phyloP scores from a whole-genome alignment of 345 rosid species.

The Cardamine chenopodiifolia region DNA sequence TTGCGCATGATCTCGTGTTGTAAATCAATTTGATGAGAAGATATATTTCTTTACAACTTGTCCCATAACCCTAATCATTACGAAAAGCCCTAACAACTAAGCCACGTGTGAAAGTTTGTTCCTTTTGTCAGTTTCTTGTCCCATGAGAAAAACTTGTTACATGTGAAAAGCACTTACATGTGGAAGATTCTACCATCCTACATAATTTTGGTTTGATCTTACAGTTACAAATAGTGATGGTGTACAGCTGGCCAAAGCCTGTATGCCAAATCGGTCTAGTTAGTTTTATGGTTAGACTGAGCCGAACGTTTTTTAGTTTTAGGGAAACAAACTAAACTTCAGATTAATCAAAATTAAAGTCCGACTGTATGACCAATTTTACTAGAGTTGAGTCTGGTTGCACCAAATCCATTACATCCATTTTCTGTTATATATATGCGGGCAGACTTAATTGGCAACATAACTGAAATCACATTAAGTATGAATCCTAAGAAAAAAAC shows the following conservation, averaged over 20 bases:
- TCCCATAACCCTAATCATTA: constrained; percentile 46
- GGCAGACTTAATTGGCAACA: background rate
- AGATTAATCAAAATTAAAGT: background rate
- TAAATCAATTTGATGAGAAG: constrained; percentile 30
- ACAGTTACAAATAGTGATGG: constrained; percentile 23
- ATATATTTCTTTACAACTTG: constrained; percentile 26
- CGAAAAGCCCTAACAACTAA: constrained; percentile 34
- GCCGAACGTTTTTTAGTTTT: background rate
- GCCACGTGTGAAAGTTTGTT: constrained; percentile 54
- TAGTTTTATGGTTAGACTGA: background rate
- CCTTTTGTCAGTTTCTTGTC: constrained; percentile 34
- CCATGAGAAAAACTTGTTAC: constrained; percentile 36
- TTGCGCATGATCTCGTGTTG: constrained; percentile 33
- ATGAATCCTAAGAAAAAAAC: background rate
- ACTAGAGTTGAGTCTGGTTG: background rate
- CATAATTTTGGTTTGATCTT: constrained; percentile 19
- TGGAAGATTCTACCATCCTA: constrained; percentile 17
- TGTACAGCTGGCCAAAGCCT: constrained; percentile 7
- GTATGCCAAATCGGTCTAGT: constrained; percentile 6
- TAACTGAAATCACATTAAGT: background rate
- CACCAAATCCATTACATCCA: background rate
- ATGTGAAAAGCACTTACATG: constrained; percentile 34
- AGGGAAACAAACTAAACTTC: background rate
- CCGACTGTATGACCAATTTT: background rate
- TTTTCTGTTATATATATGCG: background rate